Evolutionary conservation across 805 yeast genomes (phyloP).

Genomic region (Lipomyces yamanashiensis): DNA sequence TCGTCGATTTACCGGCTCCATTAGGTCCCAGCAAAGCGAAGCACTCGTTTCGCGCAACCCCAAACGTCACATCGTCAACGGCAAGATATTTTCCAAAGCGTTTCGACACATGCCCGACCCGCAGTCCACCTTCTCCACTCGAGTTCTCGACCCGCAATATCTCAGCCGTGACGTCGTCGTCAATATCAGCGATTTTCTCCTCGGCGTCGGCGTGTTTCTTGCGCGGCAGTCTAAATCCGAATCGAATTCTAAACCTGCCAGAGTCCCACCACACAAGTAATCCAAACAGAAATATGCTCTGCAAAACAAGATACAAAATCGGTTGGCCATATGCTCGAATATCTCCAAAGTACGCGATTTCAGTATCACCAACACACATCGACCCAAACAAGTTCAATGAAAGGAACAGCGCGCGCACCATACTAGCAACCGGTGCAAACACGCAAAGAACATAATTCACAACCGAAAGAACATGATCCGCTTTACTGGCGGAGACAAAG

Average conservation of each 20-base stretch:
- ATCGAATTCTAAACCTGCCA: constrained; percentile 40
- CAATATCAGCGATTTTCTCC: constrained; percentile 23
- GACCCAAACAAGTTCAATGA: constrained; percentile 44
- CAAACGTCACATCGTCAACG: constrained; percentile 45
- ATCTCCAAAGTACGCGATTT: constrained; percentile 38
- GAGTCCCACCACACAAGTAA: constrained; percentile 45
- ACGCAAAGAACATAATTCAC: constrained; percentile 42
- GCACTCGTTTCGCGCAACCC: constrained; percentile 44
- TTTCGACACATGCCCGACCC: constrained; percentile 42
- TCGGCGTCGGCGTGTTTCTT: constrained; percentile 31
- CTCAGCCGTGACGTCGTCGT: constrained; percentile 39
- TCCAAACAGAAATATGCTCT: constrained; percentile 37
- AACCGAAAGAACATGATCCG: constrained; percentile 34
- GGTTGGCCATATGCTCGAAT: constrained; percentile 46
- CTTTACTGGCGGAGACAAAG: constrained; percentile 40
- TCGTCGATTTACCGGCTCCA: constrained; percentile 49
- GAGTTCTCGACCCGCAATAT: constrained; percentile 36
- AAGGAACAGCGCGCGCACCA: constrained; percentile 43
- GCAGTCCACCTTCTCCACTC: constrained; percentile 37
- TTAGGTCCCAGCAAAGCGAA: constrained; percentile 48
- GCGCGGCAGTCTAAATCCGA: constrained; percentile 36
- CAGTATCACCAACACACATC: constrained; percentile 37
- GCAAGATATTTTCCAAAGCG: constrained; percentile 37
- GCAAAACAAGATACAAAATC: constrained; percentile 43
- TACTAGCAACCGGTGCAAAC: constrained; percentile 41